Conservation (phyloP, 1,139 yeast genomes). For the Taphrina communis region DNA sequence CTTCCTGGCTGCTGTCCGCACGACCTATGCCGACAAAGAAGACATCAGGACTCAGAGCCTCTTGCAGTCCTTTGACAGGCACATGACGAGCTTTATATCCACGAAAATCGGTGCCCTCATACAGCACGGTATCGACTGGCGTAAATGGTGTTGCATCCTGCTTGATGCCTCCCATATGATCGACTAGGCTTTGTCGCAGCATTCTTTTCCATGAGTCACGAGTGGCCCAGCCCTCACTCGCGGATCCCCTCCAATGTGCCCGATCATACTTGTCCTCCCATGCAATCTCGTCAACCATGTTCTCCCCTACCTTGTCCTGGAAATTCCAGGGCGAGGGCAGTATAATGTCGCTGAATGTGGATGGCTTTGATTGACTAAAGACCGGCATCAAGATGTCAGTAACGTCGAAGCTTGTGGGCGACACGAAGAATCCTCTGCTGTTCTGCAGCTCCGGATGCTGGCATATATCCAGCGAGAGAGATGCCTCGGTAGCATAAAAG, state of each 20-base stretch:
- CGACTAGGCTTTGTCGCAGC: conserved; percentile 19
- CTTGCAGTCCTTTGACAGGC: background rate
- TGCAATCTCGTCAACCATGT: conserved; percentile 1
- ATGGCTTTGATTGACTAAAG: conserved; percentile 46
- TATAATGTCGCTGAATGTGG: conserved; percentile 46
- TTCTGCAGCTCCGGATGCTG: conserved; percentile 42
- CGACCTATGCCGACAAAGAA: conserved; percentile 11
- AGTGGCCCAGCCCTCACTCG: conserved; percentile 24
- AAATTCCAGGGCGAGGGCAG: conserved; percentile 44
- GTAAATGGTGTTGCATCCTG: background rate
- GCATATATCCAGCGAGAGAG: conserved; percentile 43
- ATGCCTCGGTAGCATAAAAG: background rate
- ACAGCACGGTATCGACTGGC: background rate
- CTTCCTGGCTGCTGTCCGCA: conserved; percentile 1
- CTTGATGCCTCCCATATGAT: conserved; percentile 6
- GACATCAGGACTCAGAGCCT: conserved; percentile 13
- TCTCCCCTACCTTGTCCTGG: conserved; percentile 15
- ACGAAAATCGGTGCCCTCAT: background rate
- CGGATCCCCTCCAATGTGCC: conserved; percentile 10
- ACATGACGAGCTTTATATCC: background rate
- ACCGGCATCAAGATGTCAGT: conserved; percentile 45
- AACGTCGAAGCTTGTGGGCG: conserved; percentile 44
- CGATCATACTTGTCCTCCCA: conserved; percentile 20
- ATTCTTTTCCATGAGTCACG: conserved; percentile 4
- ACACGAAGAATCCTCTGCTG: conserved; percentile 45